Base-by-base conservation (phyloP, 1,139 yeast species). In the Sugiyamaella xylanicola region DNA sequence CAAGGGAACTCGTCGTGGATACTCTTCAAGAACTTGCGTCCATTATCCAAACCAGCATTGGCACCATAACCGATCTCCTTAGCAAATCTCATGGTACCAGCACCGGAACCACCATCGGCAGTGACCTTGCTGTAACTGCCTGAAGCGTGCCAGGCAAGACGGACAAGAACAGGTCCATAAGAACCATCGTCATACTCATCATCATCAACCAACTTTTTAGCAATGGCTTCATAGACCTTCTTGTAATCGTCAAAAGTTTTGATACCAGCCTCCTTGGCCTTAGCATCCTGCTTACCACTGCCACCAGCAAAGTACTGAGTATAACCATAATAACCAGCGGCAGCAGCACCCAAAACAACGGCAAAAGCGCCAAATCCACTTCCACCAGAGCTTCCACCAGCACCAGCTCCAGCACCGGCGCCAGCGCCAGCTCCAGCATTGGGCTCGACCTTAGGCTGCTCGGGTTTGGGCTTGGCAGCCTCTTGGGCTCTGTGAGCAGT, bases 151-250 rank as follows among this genome's bases (percentile, higher is more conserved):
- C 93, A 87, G 51, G 92, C 86, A 59, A 86, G 77, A 68, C 95
- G 81, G 45, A 82, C 78, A 54, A 86, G 75, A 50, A 83, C 80
- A 9, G 85, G 86, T 29, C 87, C 91, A 66, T 83, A 83, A 11
- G 92, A 90, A 53, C 86, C 87, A 54, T 78, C 82, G 68, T 87
- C 95, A 65, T 81, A 85, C 60, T 87, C 95, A 67, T 87, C 92
- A 56, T 84, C 84, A 36, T 87, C 95, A 60, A 81, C 78, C 22
- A 90, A 73, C 67, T 85, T 85, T 56, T 76, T 69, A 8, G 97
- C 96, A 73, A 90, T 88, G 53, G 80, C 89, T 66, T 89, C 87
- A 76, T 90, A 90, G 52, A 90, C 82, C 58, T 80, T 65, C 72
- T 89, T 95, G 73, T 86, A 90, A 61, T 87, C 90, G 15, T 76